A percentile compares a stretch with the other conserved stretches of the same genome.
Evolutionary conservation across 768 basidiomycete species (phyloP).

Genomic region (Termitomyces sp.): DNA sequence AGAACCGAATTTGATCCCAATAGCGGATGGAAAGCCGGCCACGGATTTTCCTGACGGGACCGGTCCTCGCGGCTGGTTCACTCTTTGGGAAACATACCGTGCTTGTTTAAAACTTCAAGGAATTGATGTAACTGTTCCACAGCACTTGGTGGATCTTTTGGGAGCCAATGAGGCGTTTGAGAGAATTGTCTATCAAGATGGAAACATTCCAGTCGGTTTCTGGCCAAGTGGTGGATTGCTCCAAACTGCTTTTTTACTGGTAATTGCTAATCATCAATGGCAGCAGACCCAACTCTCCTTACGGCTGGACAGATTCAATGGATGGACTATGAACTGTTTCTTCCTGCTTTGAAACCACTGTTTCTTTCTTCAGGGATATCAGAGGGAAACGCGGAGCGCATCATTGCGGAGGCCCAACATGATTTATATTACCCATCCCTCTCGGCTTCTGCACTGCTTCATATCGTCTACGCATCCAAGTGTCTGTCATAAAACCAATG

Average conservation of each 20-base stretch:
- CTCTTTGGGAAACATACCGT: constrained; percentile 60
- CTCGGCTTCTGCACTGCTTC: neutral
- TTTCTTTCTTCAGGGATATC: neutral
- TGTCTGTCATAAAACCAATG: constrained; percentile 15
- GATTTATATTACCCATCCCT: neutral
- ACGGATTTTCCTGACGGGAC: constrained; percentile 19
- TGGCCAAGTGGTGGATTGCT: neutral
- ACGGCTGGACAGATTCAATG: neutral
- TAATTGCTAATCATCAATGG: neutral
- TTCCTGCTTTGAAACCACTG: neutral
- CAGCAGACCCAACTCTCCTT: neutral
- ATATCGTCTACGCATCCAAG: neutral
- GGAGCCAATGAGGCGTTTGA: neutral
- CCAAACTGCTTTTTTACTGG: neutral
- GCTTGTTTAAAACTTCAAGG: constrained; percentile 45
- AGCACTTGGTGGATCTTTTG: constrained; percentile 41
- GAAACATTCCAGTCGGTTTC: neutral
- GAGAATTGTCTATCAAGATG: neutral
- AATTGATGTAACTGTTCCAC: constrained; percentile 55
- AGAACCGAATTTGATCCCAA: constrained; percentile 53
- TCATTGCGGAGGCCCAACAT: neutral
- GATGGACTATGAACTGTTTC: neutral
- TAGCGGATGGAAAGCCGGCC: constrained; percentile 38
- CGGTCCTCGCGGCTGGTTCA: constrained; percentile 54
- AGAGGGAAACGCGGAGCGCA: neutral